Base-by-base conservation (phyloP, 169 alveolate species). In the Eimeria brunetti region DNA sequence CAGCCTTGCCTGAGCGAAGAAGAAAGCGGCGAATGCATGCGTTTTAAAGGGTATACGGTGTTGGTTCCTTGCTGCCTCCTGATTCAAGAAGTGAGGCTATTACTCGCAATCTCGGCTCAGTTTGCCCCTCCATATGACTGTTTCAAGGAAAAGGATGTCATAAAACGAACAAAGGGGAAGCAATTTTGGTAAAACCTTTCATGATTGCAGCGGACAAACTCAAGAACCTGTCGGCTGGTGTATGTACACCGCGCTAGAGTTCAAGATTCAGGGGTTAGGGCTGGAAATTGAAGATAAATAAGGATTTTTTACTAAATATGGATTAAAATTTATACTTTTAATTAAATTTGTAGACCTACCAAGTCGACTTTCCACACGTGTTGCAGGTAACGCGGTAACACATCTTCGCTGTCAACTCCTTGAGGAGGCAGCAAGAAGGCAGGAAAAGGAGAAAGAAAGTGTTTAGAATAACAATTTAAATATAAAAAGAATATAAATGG, bases 351-450 rank as follows among this genome's bases (percentile, higher is more conserved):
- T 83, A 46, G 75, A 83, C 90, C 33, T 33, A 46, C 90, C 90
- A 83, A 44, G 90, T 83, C 51, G 44, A 16, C 53, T 83, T 83
- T 16, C 90, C 90, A 30, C 90, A 83, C 41, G 58, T 56, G 8
- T 16, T 56, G 75, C 90, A 83, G 8, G 90, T 83, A 12, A 49
- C 60, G 6, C 62, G 90, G 75, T 56, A 53, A 56, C 90, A 83
- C 90, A 83, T 83, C 53, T n/a, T 83, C 36, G 76, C 16, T 14
- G n/a, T 53, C 41, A 9, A 16, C 24, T 30, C 83, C 11, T 36
- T 12, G 16, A 71, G 53, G 24, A 38, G 8, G 6, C 33, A 7
- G 24, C 56, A 11, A 75, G 24, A 75, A 8, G 11, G n/a, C 58
- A 22, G 58, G 89, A 33, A 80, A 49, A 12, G 20, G 41, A 5